A percentile compares a stretch with the other conserved stretches of the same genome.
phyloP scores from a whole-genome alignment of 257 asterid species.

The Eucommia ulmoides region DNA sequence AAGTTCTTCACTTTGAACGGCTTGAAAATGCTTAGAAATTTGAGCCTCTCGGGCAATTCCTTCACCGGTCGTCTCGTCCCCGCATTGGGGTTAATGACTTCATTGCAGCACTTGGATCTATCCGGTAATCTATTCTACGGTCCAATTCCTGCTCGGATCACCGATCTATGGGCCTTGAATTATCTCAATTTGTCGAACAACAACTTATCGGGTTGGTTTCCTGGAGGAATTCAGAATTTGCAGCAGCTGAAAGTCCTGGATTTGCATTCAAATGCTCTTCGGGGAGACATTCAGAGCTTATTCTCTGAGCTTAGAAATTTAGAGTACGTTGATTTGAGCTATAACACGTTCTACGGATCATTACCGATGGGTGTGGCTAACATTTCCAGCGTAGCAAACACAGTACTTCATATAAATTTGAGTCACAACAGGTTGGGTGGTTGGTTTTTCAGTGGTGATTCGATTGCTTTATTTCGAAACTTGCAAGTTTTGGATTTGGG shows the following conservation, averaged over 20 bases:
- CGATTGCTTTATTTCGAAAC: too few relatives aligned
- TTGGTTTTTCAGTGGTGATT: too few relatives aligned
- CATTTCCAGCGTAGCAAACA: too few relatives aligned
- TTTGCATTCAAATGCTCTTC: slow-evolving; percentile 49
- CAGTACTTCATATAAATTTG: too few relatives aligned
- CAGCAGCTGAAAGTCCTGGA: slow-evolving; percentile 71
- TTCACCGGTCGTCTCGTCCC: slow-evolving; percentile 77
- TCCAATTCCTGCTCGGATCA: slow-evolving; percentile 54
- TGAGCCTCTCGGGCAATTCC: slow-evolving; percentile 55
- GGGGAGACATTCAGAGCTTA: slow-evolving; percentile 40
- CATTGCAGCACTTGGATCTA: slow-evolving; percentile 68
- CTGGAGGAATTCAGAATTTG: slow-evolving; percentile 46
- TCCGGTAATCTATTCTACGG: slow-evolving; percentile 63
- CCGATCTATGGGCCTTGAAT: slow-evolving; percentile 55
- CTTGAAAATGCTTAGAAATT: slow-evolving; percentile 36
- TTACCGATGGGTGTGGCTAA: too few relatives aligned
- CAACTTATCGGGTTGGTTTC: slow-evolving; percentile 48
- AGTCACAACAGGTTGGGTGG: too few relatives aligned
- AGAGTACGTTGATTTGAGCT: slow-evolving; percentile 65
- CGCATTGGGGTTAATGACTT: slow-evolving; percentile 40
- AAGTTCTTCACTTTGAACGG: slow-evolving; percentile 58
- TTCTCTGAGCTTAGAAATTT: slow-evolving; percentile 50
- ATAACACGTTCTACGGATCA: too few relatives aligned
- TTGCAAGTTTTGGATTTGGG: too few relatives aligned
- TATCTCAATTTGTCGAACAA: slow-evolving; percentile 53